Evolutionary conservation across 805 yeast species (phyloP).

Genomic region (Torulaspora quercuum): DNA sequence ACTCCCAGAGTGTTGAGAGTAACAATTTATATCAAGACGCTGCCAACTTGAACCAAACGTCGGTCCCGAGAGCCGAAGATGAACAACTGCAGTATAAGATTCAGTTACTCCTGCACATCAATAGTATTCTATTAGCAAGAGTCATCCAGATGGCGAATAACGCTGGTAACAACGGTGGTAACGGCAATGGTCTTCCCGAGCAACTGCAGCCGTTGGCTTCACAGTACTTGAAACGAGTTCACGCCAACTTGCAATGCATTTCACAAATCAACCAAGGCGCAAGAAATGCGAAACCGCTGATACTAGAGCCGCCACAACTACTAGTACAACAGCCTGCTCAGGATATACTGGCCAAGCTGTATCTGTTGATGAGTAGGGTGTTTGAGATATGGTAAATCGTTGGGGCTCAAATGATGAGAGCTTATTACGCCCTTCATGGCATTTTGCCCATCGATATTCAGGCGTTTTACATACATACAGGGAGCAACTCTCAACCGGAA

Average conservation of each 20-base stretch:
- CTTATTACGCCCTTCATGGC: no score
- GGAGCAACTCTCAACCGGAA: no score
- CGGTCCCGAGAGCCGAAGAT: conserved; percentile 18
- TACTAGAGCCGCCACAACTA: conserved; percentile 28
- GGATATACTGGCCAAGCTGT: conserved; percentile 34
- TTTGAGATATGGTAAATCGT: conserved; percentile 31
- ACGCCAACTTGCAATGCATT: conserved; percentile 37
- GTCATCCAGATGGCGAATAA: conserved; percentile 29
- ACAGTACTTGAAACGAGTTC: conserved; percentile 35
- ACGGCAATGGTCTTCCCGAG: conserved; percentile 23
- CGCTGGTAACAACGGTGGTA: conserved; percentile 18
- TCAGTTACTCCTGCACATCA: conserved; percentile 36
- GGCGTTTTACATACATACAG: no score
- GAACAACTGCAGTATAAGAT: conserved; percentile 36
- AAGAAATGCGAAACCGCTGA: conserved; percentile 27
- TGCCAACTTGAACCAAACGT: background rate
- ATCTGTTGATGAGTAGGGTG: conserved; percentile 32
- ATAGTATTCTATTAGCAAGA: conserved; percentile 30
- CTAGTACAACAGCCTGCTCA: conserved; percentile 23
- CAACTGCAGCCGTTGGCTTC: conserved; percentile 28
- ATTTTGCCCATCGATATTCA: no score
- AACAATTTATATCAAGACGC: no score
- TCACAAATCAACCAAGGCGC: conserved; percentile 36
- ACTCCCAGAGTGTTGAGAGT: no score
- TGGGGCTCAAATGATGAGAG: no score